A percentile compares a stretch with the other conserved stretches of the same genome.
Conservation (phyloP, 108 stramenopile species). For the Epipyxis sp. region DNA sequence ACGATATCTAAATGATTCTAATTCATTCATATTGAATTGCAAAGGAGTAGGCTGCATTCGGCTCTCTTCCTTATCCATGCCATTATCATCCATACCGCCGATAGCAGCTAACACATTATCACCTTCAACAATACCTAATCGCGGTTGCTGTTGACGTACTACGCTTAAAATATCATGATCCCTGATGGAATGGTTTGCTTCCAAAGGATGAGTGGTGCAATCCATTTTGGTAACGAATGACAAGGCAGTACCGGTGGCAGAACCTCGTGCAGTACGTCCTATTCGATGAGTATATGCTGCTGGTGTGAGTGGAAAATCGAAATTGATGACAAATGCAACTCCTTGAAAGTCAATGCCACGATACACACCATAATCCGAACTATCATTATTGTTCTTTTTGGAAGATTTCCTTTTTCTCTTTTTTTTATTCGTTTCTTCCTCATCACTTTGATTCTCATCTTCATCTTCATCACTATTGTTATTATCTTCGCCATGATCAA, state of each 20-base stretch:
- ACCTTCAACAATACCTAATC: conserved; percentile 42
- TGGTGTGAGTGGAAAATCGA: conserved; percentile 82
- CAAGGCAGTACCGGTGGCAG: conserved; percentile 86
- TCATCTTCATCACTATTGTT: conserved; percentile 19
- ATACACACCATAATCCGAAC: conserved; percentile 76
- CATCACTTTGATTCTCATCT: conserved; percentile 47
- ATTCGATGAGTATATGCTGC: conserved; percentile 93
- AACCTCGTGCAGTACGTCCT: conserved; percentile 93
- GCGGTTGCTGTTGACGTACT: conserved; percentile 77
- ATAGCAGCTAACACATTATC: conserved; percentile 36
- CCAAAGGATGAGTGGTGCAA: conserved; percentile 10
- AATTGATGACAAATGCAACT: conserved; percentile 87
- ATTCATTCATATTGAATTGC: conserved; percentile 86
- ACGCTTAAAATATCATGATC: conserved; percentile 20
- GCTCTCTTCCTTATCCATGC: too few relatives aligned
- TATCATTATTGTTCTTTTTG: conserved; percentile 35
- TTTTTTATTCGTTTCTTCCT: conserved; percentile 46
- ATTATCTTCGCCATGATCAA: conserved; percentile 52
- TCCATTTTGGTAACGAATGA: conserved; percentile 63
- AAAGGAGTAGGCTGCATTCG: conserved; percentile 79
- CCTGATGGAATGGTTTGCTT: neutral
- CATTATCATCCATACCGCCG: conserved; percentile 38
- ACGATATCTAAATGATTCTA: conserved; percentile 93
- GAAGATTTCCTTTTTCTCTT: conserved; percentile 25
- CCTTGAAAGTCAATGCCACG: conserved; percentile 92